A percentile compares a stretch with the other conserved stretches of the same genome.
Evolutionary conservation across 1,284 basidiomycete genomes (phyloP).

Genomic region (Ganoderma boninense): DNA sequence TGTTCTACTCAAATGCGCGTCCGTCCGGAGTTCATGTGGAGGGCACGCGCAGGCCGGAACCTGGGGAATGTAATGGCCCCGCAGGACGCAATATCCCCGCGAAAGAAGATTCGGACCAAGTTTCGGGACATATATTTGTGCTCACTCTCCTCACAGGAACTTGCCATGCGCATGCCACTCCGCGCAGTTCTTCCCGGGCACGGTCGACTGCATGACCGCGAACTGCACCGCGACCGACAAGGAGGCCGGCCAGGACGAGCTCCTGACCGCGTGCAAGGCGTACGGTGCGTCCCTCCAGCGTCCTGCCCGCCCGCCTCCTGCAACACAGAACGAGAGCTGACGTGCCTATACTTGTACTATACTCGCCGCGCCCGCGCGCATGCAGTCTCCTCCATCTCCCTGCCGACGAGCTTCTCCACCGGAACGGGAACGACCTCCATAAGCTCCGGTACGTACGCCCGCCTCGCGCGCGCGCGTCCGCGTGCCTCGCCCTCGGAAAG

Average conservation of each 20-base stretch:
- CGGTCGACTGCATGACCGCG: conserved; percentile 31
- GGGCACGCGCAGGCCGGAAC: neutral
- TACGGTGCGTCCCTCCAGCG: conserved; percentile 20
- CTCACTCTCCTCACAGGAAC: conserved; percentile 15
- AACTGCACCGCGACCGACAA: conserved; percentile 28
- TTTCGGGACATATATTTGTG: neutral
- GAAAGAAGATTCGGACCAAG: neutral
- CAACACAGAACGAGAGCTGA: neutral
- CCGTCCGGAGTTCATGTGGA: neutral
- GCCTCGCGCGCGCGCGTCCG: neutral
- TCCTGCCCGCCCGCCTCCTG: too few species aligned
- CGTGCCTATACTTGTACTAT: too few species aligned
- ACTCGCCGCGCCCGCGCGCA: neutral
- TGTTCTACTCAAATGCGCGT: too few species aligned
- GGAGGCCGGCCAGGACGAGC: conserved; percentile 23
- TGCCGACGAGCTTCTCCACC: conserved; percentile 8
- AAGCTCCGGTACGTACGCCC: conserved; percentile 17
- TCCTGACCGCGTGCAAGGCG: conserved; percentile 24
- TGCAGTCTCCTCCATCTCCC: conserved; percentile 18
- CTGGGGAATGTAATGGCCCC: neutral
- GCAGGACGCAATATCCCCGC: neutral
- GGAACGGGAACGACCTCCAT: conserved; percentile 19
- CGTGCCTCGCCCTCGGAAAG: neutral
- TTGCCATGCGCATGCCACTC: conserved; percentile 32
- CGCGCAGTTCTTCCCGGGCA: conserved; percentile 28